Evolutionary conservation across 139 green algal species (phyloP).

Genomic region (Tetradesmus lagerheimii): DNA sequence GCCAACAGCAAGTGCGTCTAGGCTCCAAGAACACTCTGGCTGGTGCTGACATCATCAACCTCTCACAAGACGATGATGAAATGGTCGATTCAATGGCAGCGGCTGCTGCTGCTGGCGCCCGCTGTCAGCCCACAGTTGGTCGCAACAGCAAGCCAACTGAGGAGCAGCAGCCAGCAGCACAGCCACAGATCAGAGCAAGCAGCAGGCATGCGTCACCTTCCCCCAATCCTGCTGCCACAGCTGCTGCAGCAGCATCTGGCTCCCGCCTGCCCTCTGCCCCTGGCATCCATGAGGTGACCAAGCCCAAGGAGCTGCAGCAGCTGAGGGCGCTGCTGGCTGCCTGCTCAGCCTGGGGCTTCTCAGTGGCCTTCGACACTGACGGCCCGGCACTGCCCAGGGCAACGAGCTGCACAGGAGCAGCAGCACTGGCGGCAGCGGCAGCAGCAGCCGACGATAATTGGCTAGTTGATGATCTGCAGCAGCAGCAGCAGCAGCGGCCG

Average conservation of each 20-base stretch:
- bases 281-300: conserved; percentile 9
- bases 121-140: too few relatives aligned
- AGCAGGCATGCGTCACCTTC: not conserved
- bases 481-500: not conserved
- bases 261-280: not conserved
- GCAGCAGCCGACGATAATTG: conserved; percentile 15
- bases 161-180: not conserved
- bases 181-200: too few relatives aligned
- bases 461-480: not conserved
- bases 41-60: not conserved
- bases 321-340: not conserved
- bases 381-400: not conserved
- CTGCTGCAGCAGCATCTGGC: not conserved
- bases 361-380: conserved; percentile 25
- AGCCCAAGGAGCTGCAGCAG: conserved; percentile 1
- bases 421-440: not conserved
- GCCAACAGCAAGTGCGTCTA: not conserved
- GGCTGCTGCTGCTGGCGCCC: not conserved
- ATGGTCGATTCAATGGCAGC: not conserved
- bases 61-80: not conserved
- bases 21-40: not conserved
- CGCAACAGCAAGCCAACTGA: not conserved
- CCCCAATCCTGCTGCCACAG: not conserved
- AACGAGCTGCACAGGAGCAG: too few relatives aligned
- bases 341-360: conserved; percentile 22